Conservation (phyloP, 768 basidiomycete species). For the Thelephora aurantiotincta region DNA sequence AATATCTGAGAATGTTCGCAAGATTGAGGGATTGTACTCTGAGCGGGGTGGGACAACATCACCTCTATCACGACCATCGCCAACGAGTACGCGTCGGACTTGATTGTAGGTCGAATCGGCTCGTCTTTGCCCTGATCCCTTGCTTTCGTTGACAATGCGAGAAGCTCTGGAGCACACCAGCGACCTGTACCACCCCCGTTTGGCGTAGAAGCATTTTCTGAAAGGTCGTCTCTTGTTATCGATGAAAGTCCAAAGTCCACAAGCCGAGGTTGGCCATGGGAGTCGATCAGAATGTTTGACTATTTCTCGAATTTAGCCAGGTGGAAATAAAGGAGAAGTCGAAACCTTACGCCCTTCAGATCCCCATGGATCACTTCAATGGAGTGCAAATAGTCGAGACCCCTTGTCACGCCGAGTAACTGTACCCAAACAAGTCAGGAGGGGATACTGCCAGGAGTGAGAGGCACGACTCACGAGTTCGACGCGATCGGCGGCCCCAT, state of each 20-base stretch:
- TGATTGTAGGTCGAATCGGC: not conserved
- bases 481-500: not conserved
- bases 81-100: slow-evolving; percentile 2
- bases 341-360: slow-evolving; percentile 3
- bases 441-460: too few relatives aligned
- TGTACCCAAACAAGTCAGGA: not conserved
- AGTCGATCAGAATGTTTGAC: slow-evolving; percentile 7
- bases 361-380: slow-evolving; percentile 3
- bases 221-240: not conserved
- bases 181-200: not conserved
- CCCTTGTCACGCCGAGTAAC: slow-evolving; percentile 1
- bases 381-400: slow-evolving; percentile 3
- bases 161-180: slow-evolving; percentile 3
- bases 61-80: slow-evolving; percentile 5
- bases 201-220: not conserved
- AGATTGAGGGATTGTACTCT: not conserved
- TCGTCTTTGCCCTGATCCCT: not conserved
- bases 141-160: not conserved
- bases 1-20: not conserved
- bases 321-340: not conserved
- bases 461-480: not conserved
- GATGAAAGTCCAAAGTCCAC: slow-evolving; percentile 7
- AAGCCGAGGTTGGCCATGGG: slow-evolving; percentile 2
- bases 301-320: not conserved
- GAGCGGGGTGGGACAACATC: not conserved